Evolutionary conservation across 2,329 filamentous ascomycete species (phyloP), one percentile per base, ranked within the genome.

Genomic region (Phyllachora maydis): DNA sequence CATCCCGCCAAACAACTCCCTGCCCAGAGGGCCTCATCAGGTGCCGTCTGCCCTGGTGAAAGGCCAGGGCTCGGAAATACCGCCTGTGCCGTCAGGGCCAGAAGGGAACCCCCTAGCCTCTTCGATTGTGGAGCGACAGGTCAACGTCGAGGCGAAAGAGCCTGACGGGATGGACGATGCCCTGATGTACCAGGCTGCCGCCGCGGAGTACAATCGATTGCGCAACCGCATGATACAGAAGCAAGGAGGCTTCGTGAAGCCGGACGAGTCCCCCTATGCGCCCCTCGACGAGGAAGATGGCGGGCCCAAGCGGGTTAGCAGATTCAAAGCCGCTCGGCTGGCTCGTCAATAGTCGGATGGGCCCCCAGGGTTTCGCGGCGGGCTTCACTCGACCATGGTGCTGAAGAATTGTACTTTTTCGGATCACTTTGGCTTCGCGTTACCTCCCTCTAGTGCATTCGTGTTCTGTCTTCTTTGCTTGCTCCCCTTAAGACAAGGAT

Each of bases 211-310:
- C 45, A 75, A 91, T 43, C 69, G 66, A 21, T 58, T 78, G 44
- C 73, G 85, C 11, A 91, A 83, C 41, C 66, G 65, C 37, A 71
- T 90, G 47, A 82, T 93, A 25, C 68, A 81, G 34, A 64, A 70
- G 35, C 68, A 88, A 36, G 82, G 82, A 24, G 82, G 82, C 3
- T 91, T 92, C 43, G 50, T 75, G 36, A 62, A 66, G 27, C 65
- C 81, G 35, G 66, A 76, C 28, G 69, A 79, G 29, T 57, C 65
- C 24, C 62, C 64, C 11, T 64, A 69, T 22, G 60, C 75, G 24
- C 65, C 74, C 2, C 53, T 82, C 21, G 69, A 71, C 25, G 67
- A 82, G 35, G 57, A 63, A 14, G 63, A 72, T 23, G 66, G 68
- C 21, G 64, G 61, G 2, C 56, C 56, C 23, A 64, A 61, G 44